Evolutionary conservation across 2,329 filamentous ascomycete species (phyloP).

Genomic region (Hawksworthiomyces lignivorus): DNA sequence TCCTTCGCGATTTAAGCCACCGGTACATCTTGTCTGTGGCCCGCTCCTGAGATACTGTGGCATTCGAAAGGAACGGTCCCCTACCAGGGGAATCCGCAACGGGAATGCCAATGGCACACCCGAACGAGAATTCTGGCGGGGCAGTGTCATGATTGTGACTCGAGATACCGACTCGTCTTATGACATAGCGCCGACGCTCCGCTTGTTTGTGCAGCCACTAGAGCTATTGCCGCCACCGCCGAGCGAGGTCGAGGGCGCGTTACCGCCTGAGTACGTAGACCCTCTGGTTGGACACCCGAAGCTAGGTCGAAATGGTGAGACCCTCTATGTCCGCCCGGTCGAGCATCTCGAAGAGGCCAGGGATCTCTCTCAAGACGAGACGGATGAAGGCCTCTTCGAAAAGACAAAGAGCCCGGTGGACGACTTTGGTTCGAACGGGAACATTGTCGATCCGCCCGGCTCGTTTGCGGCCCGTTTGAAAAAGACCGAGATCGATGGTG

Average conservation of each 20-base stretch:
- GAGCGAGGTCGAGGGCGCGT: constrained; percentile 52
- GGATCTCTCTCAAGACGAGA: constrained; percentile 73
- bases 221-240: constrained; percentile 75
- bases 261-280: constrained; percentile 79
- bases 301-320: constrained; percentile 74
- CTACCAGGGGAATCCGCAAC: constrained; percentile 29
- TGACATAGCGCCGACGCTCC: constrained; percentile 65
- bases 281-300: constrained; percentile 84
- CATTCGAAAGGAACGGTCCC: constrained; percentile 55
- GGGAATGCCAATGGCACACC: constrained; percentile 16
- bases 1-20: constrained; percentile 71
- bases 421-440: constrained; percentile 30
- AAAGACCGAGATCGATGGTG: constrained; percentile 59
- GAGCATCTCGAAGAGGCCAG: constrained; percentile 71
- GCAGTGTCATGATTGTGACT: constrained; percentile 93
- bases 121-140: constrained; percentile 81
- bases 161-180: constrained; percentile 78
- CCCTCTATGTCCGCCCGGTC: constrained; percentile 82
- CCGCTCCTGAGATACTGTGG: constrained; percentile 87
- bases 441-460: constrained; percentile 38
- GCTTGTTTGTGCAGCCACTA: constrained; percentile 81
- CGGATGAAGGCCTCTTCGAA: constrained; percentile 78
- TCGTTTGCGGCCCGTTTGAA: constrained; percentile 48
- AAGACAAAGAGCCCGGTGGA: constrained; percentile 49
- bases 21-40: constrained; percentile 80